Conservation (phyloP, 805 yeast genomes). For the Wickerhamiella sorbophila region DNA sequence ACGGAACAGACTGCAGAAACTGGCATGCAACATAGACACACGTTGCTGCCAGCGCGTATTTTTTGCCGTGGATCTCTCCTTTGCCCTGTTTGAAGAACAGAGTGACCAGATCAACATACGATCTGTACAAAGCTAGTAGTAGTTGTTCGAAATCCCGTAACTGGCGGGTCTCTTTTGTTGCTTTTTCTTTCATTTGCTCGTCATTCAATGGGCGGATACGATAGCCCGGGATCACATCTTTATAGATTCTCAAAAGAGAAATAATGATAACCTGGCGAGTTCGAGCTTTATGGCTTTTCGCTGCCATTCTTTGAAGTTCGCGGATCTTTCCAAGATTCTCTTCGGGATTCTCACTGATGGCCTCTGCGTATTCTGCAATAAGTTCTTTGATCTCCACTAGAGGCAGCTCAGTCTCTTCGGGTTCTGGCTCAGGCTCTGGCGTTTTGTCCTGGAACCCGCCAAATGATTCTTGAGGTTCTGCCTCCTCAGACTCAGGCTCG, state of each 20-base stretch:
- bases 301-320: slow-evolving; percentile 28
- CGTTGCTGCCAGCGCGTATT: slow-evolving; percentile 20
- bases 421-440: slow-evolving; percentile 21
- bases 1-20: slow-evolving; percentile 48
- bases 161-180: slow-evolving; percentile 65
- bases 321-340: slow-evolving; percentile 54
- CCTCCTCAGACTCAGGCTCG: slow-evolving; percentile 19
- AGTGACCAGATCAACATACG: slow-evolving; percentile 45
- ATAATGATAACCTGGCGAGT: slow-evolving; percentile 55
- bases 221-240: slow-evolving; percentile 76
- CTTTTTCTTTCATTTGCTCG: slow-evolving; percentile 65
- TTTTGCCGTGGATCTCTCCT: slow-evolving; percentile 10
- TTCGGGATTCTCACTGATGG: slow-evolving; percentile 76
- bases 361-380: slow-evolving; percentile 66
- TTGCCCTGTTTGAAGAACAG: slow-evolving; percentile 29
- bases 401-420: slow-evolving; percentile 36
- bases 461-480: slow-evolving; percentile 19
- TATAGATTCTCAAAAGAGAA: slow-evolving; percentile 73
- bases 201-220: slow-evolving; percentile 73
- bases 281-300: slow-evolving; percentile 30
- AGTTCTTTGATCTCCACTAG: slow-evolving; percentile 59
- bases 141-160: slow-evolving; percentile 70
- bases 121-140: slow-evolving; percentile 52
- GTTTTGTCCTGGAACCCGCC: slow-evolving; percentile 16
- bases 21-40: slow-evolving; percentile 74